Evolutionary conservation across 2,329 filamentous ascomycete genomes (phyloP).

Genomic region (Chaetomiaceae sp.): DNA sequence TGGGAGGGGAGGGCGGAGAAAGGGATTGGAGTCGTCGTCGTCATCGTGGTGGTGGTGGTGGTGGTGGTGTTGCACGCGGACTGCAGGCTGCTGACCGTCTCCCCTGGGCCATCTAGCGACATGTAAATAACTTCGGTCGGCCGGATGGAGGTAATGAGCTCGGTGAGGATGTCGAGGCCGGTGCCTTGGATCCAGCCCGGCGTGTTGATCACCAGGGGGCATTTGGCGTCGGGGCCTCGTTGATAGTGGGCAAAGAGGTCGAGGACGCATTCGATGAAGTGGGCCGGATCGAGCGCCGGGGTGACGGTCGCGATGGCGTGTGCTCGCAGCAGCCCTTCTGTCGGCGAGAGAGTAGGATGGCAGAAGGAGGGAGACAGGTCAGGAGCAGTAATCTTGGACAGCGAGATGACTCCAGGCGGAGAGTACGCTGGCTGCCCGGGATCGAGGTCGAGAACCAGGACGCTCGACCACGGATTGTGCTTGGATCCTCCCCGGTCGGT

Average conservation of each 20-base stretch:
- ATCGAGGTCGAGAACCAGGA: slow-evolving; percentile 69
- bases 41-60: slow-evolving; percentile 26
- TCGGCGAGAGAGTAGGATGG: slow-evolving; percentile 43
- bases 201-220: slow-evolving; percentile 67
- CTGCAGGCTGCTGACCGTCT: slow-evolving; percentile 52
- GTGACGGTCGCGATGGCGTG: slow-evolving; percentile 64
- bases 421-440: slow-evolving; percentile 73
- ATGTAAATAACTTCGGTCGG: slow-evolving; percentile 65
- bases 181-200: slow-evolving; percentile 70
- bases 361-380: slow-evolving; percentile 66
- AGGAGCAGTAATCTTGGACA: slow-evolving; percentile 56
- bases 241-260: slow-evolving; percentile 60
- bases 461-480: slow-evolving; percentile 30
- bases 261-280: slow-evolving; percentile 60
- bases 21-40: slow-evolving; percentile 25
- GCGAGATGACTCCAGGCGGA: slow-evolving; percentile 64
- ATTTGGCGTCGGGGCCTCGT: slow-evolving; percentile 35
- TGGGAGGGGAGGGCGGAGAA: slow-evolving; percentile 58
- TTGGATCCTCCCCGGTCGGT: slow-evolving; percentile 38
- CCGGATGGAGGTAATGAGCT: slow-evolving; percentile 49
- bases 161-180: slow-evolving; percentile 59
- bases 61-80: slow-evolving; percentile 36
- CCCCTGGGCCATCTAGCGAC: slow-evolving; percentile 57
- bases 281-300: slow-evolving; percentile 60
- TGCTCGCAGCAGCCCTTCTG: slow-evolving; percentile 47